A percentile compares a stretch with the other conserved stretches of the same genome.
Conservation (phyloP, 768 basidiomycete genomes). For the Suillus occidentalis region DNA sequence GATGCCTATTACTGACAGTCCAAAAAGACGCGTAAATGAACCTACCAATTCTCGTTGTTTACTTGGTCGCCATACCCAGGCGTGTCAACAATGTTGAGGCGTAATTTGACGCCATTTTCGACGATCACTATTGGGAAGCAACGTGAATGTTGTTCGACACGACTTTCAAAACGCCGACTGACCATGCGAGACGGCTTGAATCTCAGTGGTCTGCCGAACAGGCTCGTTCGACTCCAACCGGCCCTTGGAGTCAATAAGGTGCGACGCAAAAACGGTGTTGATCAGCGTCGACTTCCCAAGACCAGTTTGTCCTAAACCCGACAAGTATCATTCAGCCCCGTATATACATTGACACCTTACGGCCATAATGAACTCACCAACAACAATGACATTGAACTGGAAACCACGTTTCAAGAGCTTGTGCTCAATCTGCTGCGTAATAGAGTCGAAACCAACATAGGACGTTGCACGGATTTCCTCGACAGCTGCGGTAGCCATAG, state of each 20-base stretch:
- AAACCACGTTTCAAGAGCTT: constrained; percentile 99
- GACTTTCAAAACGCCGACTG: constrained; percentile 27
- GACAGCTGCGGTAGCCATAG: constrained; percentile 46
- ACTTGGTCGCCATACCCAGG: constrained; percentile 98
- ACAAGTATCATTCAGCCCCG: not conserved
- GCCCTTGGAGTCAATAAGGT: constrained; percentile 97
- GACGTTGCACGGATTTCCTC: constrained; percentile 88
- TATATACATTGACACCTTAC: not conserved
- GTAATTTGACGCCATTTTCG: constrained; percentile 93
- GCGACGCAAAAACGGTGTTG: constrained; percentile 98
- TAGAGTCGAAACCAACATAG: constrained; percentile 98
- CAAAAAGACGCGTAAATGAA: constrained; percentile 11
- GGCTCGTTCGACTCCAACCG: constrained; percentile 85
- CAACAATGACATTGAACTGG: constrained; percentile 98
- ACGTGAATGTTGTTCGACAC: constrained; percentile 14
- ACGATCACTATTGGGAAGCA: constrained; percentile 67
- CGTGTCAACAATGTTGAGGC: constrained; percentile 97
- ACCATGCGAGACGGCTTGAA: constrained; percentile 95
- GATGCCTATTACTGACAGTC: constrained; percentile 5
- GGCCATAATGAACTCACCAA: constrained; percentile 57
- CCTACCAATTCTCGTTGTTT: constrained; percentile 97
- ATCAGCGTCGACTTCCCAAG: constrained; percentile 98
- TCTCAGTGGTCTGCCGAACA: constrained; percentile 94
- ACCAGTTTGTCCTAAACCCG: constrained; percentile 82
- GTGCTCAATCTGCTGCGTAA: constrained; percentile 97